A percentile compares a stretch with the other conserved stretches of the same genome.
Evolutionary conservation across 306 rosid genomes (phyloP).

Genomic region (barrel medic (Medicago truncatula)): DNA sequence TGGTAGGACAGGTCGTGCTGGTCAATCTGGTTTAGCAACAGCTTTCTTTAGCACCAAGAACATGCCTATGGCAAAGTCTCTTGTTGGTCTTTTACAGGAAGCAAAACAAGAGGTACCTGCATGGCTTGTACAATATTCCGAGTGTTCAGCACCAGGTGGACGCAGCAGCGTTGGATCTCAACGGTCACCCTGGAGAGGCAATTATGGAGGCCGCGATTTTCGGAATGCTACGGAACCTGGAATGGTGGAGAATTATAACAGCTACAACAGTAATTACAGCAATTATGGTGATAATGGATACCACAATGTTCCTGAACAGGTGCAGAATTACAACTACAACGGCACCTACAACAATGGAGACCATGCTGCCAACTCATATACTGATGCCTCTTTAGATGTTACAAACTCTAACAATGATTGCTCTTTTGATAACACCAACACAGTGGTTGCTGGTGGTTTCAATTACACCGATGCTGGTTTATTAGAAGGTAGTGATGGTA

Average conservation of each 20-base stretch:
- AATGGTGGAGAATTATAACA: slow-evolving; percentile 37
- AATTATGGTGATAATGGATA: slow-evolving; percentile 6
- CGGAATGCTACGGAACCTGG: slow-evolving; percentile 41
- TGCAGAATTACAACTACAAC: slow-evolving; percentile 6
- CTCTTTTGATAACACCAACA: slow-evolving; percentile 4
- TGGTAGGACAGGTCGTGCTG: slow-evolving; percentile 88
- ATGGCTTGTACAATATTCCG: slow-evolving; percentile 67
- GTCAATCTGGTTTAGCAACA: slow-evolving; percentile 80
- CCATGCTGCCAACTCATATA: slow-evolving; percentile 2
- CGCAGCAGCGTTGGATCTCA: slow-evolving; percentile 43
- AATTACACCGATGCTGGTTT: slow-evolving; percentile 32
- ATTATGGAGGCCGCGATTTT: slow-evolving; percentile 73
- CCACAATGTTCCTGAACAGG: not conserved
- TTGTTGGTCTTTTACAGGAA: slow-evolving; percentile 67
- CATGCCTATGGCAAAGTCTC: slow-evolving; percentile 59
- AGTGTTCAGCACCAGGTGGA: slow-evolving; percentile 36
- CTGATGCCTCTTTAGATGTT: slow-evolving; percentile 25
- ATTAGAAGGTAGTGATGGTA: slow-evolving; percentile 30
- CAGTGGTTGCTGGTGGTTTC: slow-evolving; percentile 17
- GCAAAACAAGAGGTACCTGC: slow-evolving; percentile 75
- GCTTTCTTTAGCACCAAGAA: slow-evolving; percentile 75
- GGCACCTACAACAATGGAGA: slow-evolving; percentile 41
- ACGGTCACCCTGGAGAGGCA: slow-evolving; percentile 51
- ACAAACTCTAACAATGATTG: slow-evolving; percentile 27
- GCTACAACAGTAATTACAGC: slow-evolving; percentile 1